A percentile compares a stretch with the other conserved stretches of the same genome.
Evolutionary conservation across 2,329 filamentous ascomycete genomes (phyloP).

Genomic region (Sporothrix euskadiensis): DNA sequence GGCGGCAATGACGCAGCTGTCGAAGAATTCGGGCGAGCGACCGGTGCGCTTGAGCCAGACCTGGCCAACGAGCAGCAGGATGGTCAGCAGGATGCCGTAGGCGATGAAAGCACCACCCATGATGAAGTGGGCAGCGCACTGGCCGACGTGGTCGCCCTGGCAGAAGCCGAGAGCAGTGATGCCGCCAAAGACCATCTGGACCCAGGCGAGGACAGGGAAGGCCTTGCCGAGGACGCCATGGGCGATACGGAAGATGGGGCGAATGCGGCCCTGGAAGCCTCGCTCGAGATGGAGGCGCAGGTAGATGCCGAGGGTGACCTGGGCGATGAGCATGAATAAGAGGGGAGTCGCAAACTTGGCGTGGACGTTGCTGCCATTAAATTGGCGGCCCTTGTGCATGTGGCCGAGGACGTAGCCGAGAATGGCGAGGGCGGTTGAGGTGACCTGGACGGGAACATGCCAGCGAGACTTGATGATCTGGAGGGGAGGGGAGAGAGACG

Average conservation of each 20-base stretch:
- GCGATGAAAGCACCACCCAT: conserved; percentile 97
- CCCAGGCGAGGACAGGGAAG: conserved; percentile 84
- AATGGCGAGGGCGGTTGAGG: conserved; percentile 73
- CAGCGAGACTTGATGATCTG: conserved; percentile 87
- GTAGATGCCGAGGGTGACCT: conserved; percentile 81
- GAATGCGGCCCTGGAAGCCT: conserved; percentile 73
- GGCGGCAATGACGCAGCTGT: conserved; percentile 82
- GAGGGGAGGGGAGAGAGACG: conserved; percentile 7
- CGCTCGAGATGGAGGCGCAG: conserved; percentile 85
- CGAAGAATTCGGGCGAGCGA: conserved; percentile 94
- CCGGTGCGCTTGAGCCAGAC: conserved; percentile 79
- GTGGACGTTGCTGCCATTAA: conserved; percentile 74
- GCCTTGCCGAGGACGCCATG: conserved; percentile 84
- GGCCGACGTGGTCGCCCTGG: conserved; percentile 83
- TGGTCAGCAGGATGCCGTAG: conserved; percentile 84
- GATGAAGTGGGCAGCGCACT: conserved; percentile 96
- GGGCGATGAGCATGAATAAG: conserved; percentile 73
- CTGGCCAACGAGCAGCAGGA: conserved; percentile 85
- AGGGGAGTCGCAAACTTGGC: conserved; percentile 75
- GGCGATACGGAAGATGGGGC: conserved; percentile 67
- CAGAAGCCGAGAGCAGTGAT: conserved; percentile 93
- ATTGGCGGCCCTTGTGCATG: conserved; percentile 84
- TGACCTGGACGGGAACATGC: conserved; percentile 86
- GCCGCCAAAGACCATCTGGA: conserved; percentile 93
- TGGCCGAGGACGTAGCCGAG: conserved; percentile 91